Base-by-base conservation (phyloP, 2,329 filamentous ascomycete genomes). In the Thelonectria rubi region DNA sequence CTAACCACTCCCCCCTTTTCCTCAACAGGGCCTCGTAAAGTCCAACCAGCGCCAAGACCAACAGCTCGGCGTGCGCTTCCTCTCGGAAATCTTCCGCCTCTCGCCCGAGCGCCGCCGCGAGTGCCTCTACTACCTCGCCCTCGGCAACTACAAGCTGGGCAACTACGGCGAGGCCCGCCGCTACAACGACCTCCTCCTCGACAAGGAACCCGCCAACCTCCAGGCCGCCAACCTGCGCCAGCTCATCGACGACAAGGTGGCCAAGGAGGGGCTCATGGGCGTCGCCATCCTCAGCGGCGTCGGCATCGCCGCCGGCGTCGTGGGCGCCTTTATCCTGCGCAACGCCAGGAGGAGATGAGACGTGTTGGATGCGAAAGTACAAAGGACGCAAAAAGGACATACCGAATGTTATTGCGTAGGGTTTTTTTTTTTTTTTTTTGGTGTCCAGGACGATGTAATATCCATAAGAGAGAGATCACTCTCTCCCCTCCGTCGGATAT, bases 131-230 rank as follows among this genome's bases (percentile, higher is more conserved):
- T 99, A 99, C 80, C 89, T 99, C 55, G 95, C 93, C 24, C 87
- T 99, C 32, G 95, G 95, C 65, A 97, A 98, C 84, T 98, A 94
- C 86, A 98, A 98, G 83, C 88, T 99, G 48, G 94, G 94, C 64
- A 98, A 97, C 84, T 99, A 97, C 78, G 93, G 90, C 63, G 95
- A 99, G 76, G 94, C 94, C 62, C 86, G 94, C 73, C 86, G 92
- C 74, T 98, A 98, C 81, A 99, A 99, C 78, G 94, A 98, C 74
- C 84, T 94, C 51, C 82, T 99, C 64, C 80, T 98, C 55, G 93
- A 97, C 65, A 90, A 94, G 76, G 95, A 99, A 80, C 93, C 93
- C 9, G 88, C 86, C 48, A 99, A 98, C 78, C 79, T 97, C 73
- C 95, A 99, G 80, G 93, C 94, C 24, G 85, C 88, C 58, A 97